These are phyloP conservation scores for Thalia dealbata DNA, from an alignment of 176 grass and related monocot species.

Conservation along the genomic window DNA sequence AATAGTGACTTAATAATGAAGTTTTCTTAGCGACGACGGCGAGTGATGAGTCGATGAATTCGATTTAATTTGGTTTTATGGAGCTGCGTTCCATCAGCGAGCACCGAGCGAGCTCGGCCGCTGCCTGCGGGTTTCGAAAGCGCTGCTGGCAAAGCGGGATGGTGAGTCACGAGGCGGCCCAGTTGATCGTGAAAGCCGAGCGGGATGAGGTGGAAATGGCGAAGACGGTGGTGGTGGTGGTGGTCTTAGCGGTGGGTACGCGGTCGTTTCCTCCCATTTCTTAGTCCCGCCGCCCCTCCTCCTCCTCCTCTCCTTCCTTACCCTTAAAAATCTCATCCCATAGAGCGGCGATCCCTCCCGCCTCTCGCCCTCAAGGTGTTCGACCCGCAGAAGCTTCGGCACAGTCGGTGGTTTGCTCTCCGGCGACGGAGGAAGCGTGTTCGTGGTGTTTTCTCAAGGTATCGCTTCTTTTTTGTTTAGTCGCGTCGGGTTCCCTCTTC, in stretches of 20 bases:
- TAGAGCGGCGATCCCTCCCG: background rate
- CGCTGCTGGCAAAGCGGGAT: background rate
- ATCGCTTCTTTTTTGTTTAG: too few relatives aligned
- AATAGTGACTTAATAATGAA: too few relatives aligned
- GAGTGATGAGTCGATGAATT: too few relatives aligned
- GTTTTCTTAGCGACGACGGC: too few relatives aligned
- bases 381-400: background rate
- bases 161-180: background rate
- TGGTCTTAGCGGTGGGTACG: background rate
- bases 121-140: background rate
- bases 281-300: background rate
- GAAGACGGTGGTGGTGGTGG: background rate
- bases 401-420: background rate
- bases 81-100: background rate
- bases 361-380: background rate
- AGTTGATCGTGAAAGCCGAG: slow-evolving; percentile 1
- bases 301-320: background rate
- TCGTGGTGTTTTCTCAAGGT: too few relatives aligned
- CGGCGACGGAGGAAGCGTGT: too few relatives aligned
- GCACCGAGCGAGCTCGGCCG: background rate
- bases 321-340: background rate
- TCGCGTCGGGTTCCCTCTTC: background rate
- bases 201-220: background rate
- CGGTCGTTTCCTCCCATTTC: background rate
- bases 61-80: too few relatives aligned